Percentiles rank a stretch among this genome's conserved stretches.
phyloP scores from a whole-genome alignment of 345 rosid species.

The Dimocarpus longan region DNA sequence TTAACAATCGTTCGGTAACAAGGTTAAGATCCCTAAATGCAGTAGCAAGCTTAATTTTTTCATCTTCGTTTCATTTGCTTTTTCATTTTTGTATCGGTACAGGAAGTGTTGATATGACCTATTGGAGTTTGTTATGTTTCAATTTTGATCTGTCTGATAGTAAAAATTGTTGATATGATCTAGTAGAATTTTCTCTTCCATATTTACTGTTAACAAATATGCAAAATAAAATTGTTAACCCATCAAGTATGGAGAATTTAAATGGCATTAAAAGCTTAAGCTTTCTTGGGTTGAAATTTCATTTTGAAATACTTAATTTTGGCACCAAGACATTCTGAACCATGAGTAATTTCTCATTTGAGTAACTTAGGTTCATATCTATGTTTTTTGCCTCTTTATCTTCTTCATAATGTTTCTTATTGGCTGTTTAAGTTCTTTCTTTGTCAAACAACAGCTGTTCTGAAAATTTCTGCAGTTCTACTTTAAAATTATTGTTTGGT shows the following conservation, averaged over 20 bases:
- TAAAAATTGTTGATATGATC: too few relatives aligned
- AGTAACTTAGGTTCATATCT: not conserved
- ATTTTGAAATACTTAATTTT: not conserved
- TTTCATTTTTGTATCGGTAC: too few relatives aligned
- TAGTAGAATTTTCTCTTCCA: not conserved
- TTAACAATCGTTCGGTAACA: too few relatives aligned
- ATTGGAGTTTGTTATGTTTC: too few relatives aligned
- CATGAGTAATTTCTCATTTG: not conserved
- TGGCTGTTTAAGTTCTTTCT: not conserved
- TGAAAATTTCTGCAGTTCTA: not conserved
- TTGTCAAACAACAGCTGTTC: not conserved
- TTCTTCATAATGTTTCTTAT: too few relatives aligned
- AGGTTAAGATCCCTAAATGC: too few relatives aligned
- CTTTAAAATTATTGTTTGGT: not conserved
- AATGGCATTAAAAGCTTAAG: not conserved
- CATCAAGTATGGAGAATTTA: not conserved
- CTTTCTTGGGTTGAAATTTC: constrained; percentile 1
- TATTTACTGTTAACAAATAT: too few relatives aligned
- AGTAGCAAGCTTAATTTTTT: too few relatives aligned
- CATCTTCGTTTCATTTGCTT: too few relatives aligned
- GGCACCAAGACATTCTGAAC: not conserved
- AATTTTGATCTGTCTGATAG: too few relatives aligned
- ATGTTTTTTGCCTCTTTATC: not conserved
- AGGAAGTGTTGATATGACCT: too few relatives aligned
- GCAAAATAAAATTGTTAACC: not conserved